phyloP scores from a whole-genome alignment of 257 asterid species.

The Solanum arcanum region DNA sequence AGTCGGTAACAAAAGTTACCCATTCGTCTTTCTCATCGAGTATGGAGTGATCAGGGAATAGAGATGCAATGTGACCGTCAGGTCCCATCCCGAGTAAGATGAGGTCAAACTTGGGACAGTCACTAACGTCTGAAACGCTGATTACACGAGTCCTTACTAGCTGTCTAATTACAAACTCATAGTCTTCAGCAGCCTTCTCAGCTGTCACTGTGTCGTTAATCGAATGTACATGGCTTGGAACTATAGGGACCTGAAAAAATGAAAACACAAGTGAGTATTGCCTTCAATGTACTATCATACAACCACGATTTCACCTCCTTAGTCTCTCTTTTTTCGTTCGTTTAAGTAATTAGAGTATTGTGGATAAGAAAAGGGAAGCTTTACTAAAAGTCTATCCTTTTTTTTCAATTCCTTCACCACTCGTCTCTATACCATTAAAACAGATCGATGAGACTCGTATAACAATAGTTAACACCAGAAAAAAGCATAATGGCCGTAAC shows the following conservation, averaged over 20 bases:
- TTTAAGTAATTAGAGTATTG: background rate
- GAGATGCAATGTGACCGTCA: slow-evolving; percentile 52
- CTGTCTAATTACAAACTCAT: slow-evolving; percentile 72
- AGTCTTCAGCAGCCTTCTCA: slow-evolving; percentile 79
- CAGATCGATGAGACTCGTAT: background rate
- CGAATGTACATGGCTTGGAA: slow-evolving; percentile 76
- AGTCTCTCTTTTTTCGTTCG: background rate
- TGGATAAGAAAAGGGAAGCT: background rate
- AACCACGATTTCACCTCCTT: background rate
- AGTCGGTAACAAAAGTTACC: slow-evolving; percentile 53
- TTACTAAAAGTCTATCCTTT: background rate
- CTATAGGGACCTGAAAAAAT: slow-evolving; percentile 64
- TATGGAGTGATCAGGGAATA: slow-evolving; percentile 33
- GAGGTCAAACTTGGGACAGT: slow-evolving; percentile 58
- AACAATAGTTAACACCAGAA: background rate
- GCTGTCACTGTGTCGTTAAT: slow-evolving; percentile 71
- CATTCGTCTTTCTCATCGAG: slow-evolving; percentile 39
- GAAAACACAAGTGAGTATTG: background rate
- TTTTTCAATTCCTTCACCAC: background rate
- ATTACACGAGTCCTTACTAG: slow-evolving; percentile 74
- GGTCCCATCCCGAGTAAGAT: slow-evolving; percentile 57
- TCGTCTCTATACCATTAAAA: background rate
- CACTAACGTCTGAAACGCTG: slow-evolving; percentile 31
- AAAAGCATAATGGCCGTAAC: background rate
- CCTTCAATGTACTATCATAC: background rate